A percentile compares a stretch with the other conserved stretches of the same genome.
Evolutionary conservation across 257 asterid species (phyloP).

Genomic region (Ilex aquifolium): DNA sequence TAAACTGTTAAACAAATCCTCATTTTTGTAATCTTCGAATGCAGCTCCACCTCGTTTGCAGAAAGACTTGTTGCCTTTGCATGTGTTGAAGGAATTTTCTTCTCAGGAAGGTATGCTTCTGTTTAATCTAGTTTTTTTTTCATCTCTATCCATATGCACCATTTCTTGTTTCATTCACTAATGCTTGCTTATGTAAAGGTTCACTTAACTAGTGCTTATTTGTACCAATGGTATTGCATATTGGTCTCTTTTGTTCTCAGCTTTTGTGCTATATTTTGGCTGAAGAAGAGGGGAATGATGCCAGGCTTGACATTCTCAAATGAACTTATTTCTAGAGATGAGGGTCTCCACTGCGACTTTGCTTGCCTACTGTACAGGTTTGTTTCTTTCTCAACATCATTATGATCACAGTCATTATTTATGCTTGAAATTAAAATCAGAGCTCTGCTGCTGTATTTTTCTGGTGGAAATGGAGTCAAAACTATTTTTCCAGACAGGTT

Average conservation of each 20-base stretch:
- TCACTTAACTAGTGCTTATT: not conserved
- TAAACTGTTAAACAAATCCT: not conserved
- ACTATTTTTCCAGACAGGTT: no score
- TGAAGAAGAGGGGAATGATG: slow-evolving; percentile 74
- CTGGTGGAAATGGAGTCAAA: not conserved
- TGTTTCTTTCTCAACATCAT: not conserved
- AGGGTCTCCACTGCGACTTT: slow-evolving; percentile 86
- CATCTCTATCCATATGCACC: no score
- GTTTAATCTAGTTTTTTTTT: not conserved
- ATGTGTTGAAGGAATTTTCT: slow-evolving; percentile 84
- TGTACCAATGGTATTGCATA: not conserved
- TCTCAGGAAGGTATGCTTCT: slow-evolving; percentile 68
- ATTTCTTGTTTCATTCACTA: not conserved
- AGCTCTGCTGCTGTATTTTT: not conserved
- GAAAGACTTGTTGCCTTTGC: slow-evolving; percentile 86
- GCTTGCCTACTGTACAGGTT: slow-evolving; percentile 78
- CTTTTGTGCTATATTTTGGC: slow-evolving; percentile 86
- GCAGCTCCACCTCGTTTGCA: slow-evolving; percentile 66
- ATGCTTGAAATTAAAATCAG: not conserved
- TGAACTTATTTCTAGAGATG: slow-evolving; percentile 80
- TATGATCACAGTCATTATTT: not conserved
- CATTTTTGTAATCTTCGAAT: slow-evolving; percentile 9
- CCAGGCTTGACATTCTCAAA: slow-evolving; percentile 85
- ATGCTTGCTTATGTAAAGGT: not conserved
- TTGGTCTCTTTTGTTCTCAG: slow-evolving; percentile 24